Conservation (phyloP, 306 rosid species). For the Morella rubra region DNA sequence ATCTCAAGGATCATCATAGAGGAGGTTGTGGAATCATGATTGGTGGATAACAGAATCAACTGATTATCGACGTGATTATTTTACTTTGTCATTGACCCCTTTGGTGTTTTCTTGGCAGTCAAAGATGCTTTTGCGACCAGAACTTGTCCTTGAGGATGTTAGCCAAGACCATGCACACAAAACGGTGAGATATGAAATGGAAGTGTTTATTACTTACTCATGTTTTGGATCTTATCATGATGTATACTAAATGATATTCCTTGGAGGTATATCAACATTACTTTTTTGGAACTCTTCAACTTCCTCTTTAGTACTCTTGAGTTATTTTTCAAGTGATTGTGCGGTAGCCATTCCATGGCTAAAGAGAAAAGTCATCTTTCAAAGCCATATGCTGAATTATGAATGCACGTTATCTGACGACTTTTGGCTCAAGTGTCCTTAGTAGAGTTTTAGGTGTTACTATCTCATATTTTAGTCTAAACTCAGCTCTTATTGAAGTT, state of each 20-base stretch:
- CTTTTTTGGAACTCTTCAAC: not conserved
- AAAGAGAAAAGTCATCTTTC: not conserved
- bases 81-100: not conserved
- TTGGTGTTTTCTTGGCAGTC: conserved; percentile 43
- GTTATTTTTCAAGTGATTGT: not conserved
- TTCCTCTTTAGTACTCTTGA: not conserved
- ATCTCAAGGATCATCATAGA: not conserved
- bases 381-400: not conserved
- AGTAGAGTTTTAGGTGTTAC: not conserved
- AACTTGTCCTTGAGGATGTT: conserved; percentile 92
- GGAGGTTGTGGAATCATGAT: too few species aligned
- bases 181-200: conserved; percentile 55
- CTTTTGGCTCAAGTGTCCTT: not conserved
- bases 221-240: not conserved
- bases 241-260: not conserved
- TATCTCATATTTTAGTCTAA: not conserved
- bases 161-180: conserved; percentile 97
- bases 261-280: not conserved
- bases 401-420: not conserved
- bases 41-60: not conserved
- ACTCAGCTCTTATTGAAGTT: not conserved
- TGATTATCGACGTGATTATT: not conserved
- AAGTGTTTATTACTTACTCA: not conserved
- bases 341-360: not conserved
- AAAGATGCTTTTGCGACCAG: conserved; percentile 89